Evolutionary conservation across 2,329 filamentous ascomycete species (phyloP), one percentile per base, ranked within the genome.

Genomic region (Penicillium crustosum): DNA sequence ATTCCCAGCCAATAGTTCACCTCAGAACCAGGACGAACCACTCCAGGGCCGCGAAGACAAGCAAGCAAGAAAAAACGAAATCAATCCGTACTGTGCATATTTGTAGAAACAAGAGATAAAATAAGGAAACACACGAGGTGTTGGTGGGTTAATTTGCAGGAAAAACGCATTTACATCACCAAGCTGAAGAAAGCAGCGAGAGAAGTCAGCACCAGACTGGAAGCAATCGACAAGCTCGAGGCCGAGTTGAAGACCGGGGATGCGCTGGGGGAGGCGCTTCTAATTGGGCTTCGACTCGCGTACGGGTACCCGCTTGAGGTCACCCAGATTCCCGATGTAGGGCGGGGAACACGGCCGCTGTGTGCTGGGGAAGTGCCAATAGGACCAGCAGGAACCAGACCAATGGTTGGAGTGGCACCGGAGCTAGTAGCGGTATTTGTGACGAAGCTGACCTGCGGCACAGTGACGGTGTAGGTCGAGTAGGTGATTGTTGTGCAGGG

Each of bases 401-500:
- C 73, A 48, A 77, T 63, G 9, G 66, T 70, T 8, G 68, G 67
- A 13, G 66, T 58, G 6, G 66, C 43, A 27, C 58, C 68, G 4
- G 64, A 57, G 3, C 47, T 57, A 2, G 42, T 42, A 5, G 21
- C 55, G 1, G 69, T 70, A 44, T 64, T 68, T 29, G 76, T 78
- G 31, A 70, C 69, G 61, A 79, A 79, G 33, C 65, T 70, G 43
- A 81, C 75, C 50, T 77, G 75, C 1, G 79, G 79, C 15, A 81
- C 77, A 23, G 77, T 78, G 60, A 78, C 67, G 6, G 75, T 75
- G 58, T 68, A 74, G 38, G 73, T 74, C 27, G 74, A 75, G 60
- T 77, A 73, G 27, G 73, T 76, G 61, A 78, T 71, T 35, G 74
- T 78, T 6, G 77, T 77, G 64, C 69, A 69, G 23, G 75, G 75